Base-by-base conservation (phyloP, 148 eudicot species). In the Simmondsia chinensis region DNA sequence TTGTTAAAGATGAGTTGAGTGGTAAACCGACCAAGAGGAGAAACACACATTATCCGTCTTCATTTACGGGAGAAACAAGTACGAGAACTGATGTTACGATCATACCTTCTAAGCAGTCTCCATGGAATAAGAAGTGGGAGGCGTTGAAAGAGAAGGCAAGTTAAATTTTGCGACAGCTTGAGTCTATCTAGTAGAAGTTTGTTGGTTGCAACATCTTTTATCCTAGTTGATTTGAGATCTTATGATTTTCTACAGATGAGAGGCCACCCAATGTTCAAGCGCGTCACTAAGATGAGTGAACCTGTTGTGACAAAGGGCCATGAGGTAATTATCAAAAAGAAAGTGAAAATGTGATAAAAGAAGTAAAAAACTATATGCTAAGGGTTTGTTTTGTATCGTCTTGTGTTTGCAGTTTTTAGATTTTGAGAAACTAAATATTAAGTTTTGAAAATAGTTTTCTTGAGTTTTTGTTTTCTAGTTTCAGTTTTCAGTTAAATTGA, bases 91-190 rank as follows among this genome's bases (percentile, higher is more conserved):
- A 91, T 43, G 45, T 91, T 46, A 82, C 71, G 40, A 32, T 91
- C 57, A 65, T 86, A 40, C 89, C 89, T 23, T 39, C 64, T 27
- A 82, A 81, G 58, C 79, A 86, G 42, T 86, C 94, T 15, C 60
- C 48, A 16, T 86, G 77, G 77, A 74, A 71, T 56, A 91, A 82
- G 75, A 79, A 70, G 66, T 91, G 87, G 93, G 88, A 82, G 47
- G 52, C 73, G 18, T 16, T 79, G 38, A 91, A 70, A 69, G 75
- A 59, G 43, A 89, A 89, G 85, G 96, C 80, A 56, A n/a, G n/a
- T n/a, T n/a, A n/a, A n/a, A n/a, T n/a, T n/a, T n/a, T n/a, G n/a
- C n/a, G n/a, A n/a, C n/a, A n/a, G n/a, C n/a, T n/a, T n/a, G n/a
- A n/a, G n/a, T n/a, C n/a, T n/a, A n/a, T n/a, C n/a, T n/a, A n/a